Evolutionary conservation across 495 filamentous ascomycete species (phyloP), one percentile per base, ranked within the genome.

Genomic region (Chaetomium tenue): DNA sequence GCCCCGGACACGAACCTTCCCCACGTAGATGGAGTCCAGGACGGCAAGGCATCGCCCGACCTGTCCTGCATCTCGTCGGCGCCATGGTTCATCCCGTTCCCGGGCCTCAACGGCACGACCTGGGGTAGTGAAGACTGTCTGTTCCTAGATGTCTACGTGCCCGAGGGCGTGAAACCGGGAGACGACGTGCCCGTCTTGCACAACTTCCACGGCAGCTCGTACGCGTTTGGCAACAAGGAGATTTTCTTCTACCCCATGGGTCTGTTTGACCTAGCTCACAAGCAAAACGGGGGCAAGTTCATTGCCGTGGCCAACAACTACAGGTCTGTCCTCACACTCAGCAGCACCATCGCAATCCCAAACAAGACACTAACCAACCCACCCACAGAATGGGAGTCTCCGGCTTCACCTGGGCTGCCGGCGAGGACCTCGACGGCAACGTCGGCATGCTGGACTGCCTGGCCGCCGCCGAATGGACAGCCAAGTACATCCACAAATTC

Each of bases 91-190:
- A 23, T 18, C 20, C 63, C 63, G 5, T 65, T 54, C 33, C 63
- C 63, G 3, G 16, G 7, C 5, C 9, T 16, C 50, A 65, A 65
- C 40, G 63, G 63, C 2, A 65, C 63, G 6, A 59, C 63, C 8
- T 65, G 63, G 63, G 63, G 63, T 5, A 47, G 9, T 0, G 63
- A 65, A 37, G 63, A 65, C 33, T 65, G 63, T 47, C 16, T 65
- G 7, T 65, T 65, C 39, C 63, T 65, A 2, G 63, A 65, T 16
- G 63, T 65, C 7, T 65, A 47, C 16, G 57, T 65, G 12, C 63
- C 63, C 12, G 55, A 65, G 3, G n/a, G 16, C 0, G 44, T 65
- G 7, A 13, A 20, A 0, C 63, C 63, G 20, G 46, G 56, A 3
- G 55, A 60, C 33, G 48, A 60, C 2, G 55, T 65, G 11, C 63